These are phyloP conservation scores for Sclerospora graminicola DNA, from an alignment of 352 stramenopile genomes.

Conservation along the genomic window DNA sequence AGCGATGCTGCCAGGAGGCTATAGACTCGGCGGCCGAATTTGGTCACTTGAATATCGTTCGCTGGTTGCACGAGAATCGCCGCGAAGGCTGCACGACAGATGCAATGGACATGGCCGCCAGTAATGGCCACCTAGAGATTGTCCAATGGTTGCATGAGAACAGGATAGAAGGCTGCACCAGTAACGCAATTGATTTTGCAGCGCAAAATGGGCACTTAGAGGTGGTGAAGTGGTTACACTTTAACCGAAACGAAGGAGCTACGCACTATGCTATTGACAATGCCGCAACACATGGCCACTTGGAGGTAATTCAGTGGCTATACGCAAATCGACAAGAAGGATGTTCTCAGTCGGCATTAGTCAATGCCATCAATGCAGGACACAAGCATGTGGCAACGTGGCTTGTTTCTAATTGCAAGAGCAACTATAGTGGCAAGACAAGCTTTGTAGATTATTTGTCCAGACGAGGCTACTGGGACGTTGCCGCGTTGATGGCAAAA, in stretches of 20 bases:
- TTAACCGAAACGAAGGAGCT: constrained; percentile 35
- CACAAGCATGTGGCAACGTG: constrained; percentile 48
- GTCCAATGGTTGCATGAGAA: constrained; percentile 58
- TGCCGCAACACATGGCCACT: constrained; percentile 32
- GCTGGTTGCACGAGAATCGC: constrained; percentile 40
- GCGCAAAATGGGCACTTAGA: constrained; percentile 43
- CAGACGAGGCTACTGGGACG: constrained; percentile 18
- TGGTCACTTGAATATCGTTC: constrained; percentile 42
- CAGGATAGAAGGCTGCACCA: constrained; percentile 43
- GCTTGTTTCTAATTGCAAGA: constrained; percentile 33
- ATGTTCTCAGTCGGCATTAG: constrained; percentile 57
- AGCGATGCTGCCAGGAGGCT: constrained; percentile 39
- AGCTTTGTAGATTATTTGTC: constrained; percentile 30
- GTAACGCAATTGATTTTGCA: constrained; percentile 56
- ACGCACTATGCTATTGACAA: constrained; percentile 51
- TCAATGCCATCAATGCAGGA: constrained; percentile 44
- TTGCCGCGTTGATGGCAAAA: constrained; percentile 24
- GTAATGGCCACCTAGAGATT: constrained; percentile 38
- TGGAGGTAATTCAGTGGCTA: constrained; percentile 42
- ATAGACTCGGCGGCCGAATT: constrained; percentile 63
- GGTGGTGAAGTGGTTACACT: constrained; percentile 52
- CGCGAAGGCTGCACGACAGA: constrained; percentile 51
- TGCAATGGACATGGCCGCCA: constrained; percentile 53
- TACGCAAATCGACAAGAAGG: constrained; percentile 42
- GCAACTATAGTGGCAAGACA: constrained; percentile 25